A percentile compares a stretch with the other conserved stretches of the same genome.
Conservation (phyloP, 805 yeast species). For the Brettanomyces naardenensis region DNA sequence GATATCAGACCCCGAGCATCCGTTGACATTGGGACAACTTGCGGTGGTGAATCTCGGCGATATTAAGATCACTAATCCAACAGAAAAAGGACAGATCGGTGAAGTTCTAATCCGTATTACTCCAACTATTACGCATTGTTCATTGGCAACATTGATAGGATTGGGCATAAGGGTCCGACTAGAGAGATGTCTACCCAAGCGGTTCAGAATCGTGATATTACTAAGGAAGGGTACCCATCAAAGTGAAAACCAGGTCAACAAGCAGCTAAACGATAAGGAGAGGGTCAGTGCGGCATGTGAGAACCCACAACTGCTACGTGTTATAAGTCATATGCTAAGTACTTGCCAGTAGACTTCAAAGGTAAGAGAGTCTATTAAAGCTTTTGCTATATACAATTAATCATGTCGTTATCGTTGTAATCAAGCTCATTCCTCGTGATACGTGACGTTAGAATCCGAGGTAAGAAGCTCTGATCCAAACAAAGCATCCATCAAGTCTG, state of each 20-base stretch:
- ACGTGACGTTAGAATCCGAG: no score
- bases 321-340: conserved; percentile 86
- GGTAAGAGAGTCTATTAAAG: no score
- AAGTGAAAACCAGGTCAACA: conserved; percentile 91
- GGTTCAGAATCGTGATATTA: conserved; percentile 71
- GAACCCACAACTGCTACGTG: conserved; percentile 82
- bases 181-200: conserved; percentile 79
- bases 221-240: conserved; percentile 93
- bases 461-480: conserved; percentile 22
- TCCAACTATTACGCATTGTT: conserved; percentile 97
- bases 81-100: conserved; percentile 47
- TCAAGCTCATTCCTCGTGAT: no score
- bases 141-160: conserved; percentile 92
- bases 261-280: conserved; percentile 94
- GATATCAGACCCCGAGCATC: conserved; percentile 96
- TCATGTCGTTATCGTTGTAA: no score
- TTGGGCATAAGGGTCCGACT: conserved; percentile 87
- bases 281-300: conserved; percentile 98
- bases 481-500: conserved; percentile 25
- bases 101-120: conserved; percentile 80
- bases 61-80: conserved; percentile 59
- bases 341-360: conserved; percentile 42
- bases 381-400: no score
- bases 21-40: conserved; percentile 85
- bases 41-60: conserved; percentile 87